Conservation (phyloP, 2,329 filamentous ascomycete species). For the Pestalotiopsis sp. region DNA sequence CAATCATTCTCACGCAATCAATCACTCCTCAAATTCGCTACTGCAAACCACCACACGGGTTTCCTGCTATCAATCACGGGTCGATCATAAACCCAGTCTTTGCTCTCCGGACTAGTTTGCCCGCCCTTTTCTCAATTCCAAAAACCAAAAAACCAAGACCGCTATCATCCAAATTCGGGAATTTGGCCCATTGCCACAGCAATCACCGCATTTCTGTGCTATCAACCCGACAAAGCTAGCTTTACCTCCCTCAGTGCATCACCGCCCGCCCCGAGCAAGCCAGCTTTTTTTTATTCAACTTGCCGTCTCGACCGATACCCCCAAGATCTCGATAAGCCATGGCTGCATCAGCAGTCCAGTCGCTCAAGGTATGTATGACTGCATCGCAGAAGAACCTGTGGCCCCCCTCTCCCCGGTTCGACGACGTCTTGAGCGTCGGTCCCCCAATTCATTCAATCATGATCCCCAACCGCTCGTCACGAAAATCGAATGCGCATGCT, state of each 20-base stretch:
- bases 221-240: not conserved
- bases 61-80: not conserved
- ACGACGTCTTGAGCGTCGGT: constrained; percentile 4
- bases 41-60: not conserved
- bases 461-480: not conserved
- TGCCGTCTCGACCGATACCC: constrained; percentile 15
- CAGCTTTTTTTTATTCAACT: constrained; percentile 12
- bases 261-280: not conserved
- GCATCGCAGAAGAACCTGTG: not conserved
- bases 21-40: not conserved
- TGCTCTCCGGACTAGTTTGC: not conserved
- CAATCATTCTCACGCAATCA: constrained; percentile 10
- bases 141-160: not conserved
- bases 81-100: not conserved
- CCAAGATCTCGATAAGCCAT: constrained; percentile 51
- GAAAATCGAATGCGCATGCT: constrained; percentile 24
- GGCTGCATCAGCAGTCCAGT: constrained; percentile 83
- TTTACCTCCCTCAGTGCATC: not conserved
- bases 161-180: constrained; percentile 3
- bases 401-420: constrained; percentile 1
- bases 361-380: constrained; percentile 71
- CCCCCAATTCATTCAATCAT: constrained; percentile 11
- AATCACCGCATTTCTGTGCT: constrained; percentile 7
- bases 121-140: not conserved
- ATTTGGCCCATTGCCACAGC: constrained; percentile 10